Evolutionary conservation across 148 eudicot genomes (phyloP), one percentile per base, ranked within the genome.

Genomic region (Rhododendron mucronatum): DNA sequence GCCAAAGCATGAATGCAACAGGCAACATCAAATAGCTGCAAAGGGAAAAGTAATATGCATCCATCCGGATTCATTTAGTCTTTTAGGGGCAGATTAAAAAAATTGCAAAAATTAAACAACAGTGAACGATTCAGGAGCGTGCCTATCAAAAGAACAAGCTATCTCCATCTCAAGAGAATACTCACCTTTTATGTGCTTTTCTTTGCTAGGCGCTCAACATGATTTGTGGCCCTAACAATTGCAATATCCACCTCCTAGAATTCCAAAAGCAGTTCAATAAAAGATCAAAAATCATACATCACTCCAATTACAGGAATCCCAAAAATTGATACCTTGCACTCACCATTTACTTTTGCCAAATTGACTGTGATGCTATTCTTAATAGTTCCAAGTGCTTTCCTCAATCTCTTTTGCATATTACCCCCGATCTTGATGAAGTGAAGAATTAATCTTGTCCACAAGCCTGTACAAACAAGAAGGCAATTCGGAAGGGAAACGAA

Each of bases 381-480:
- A 69, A 96, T 91, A 16, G 99, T 92, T 73, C 99, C 98, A 86
- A 96, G 90, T 37, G 96, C 94, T 86, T 94, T 96, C 88, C 99
- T 90, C 86, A 96, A 84, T 89, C 95, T 96, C 84, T 86, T 95
- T 87, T 91, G 92, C 10, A 93, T 86, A 78, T 94, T 93, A 30
- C 96, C 98, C 98, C 95, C 91, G 39, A 37, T 96, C 98, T 92
- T 96, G 98, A 85, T 98, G 98, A 82, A 96, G 95, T 84, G 98
- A 93, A 87, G 50, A 91, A 87, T 96, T 96, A 51, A 96, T 94
- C 87, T 90, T 96, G 87, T 94, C 91, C 65, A 97, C 99, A 50
- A 97, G 94, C 99, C 99, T 97, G 88, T 89, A 92, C 33, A 89
- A 51, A 73, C 5, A 86, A 80, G n/a, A 51, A 50, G 65, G 13